phyloP scores from a whole-genome alignment of 2,329 filamentous ascomycete genomes.

The Sporothrix schenckii region DNA sequence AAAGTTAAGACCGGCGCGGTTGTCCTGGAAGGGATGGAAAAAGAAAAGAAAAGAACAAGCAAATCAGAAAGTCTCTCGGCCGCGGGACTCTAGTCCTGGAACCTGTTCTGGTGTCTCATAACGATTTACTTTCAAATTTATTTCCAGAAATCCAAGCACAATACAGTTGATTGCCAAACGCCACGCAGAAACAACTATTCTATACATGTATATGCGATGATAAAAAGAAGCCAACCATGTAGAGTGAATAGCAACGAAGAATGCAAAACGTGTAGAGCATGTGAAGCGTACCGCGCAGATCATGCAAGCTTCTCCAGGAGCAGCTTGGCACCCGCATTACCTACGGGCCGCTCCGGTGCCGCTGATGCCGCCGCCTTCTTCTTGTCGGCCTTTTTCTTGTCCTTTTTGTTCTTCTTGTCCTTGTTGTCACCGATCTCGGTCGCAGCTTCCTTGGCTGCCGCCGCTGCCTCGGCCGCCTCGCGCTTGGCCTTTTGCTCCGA shows the following conservation, averaged over 20 bases:
- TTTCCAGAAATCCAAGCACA: not conserved
- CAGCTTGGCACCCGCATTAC: slow-evolving; percentile 65
- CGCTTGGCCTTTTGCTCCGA: slow-evolving; percentile 53
- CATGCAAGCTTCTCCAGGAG: slow-evolving; percentile 60
- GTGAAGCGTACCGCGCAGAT: not conserved
- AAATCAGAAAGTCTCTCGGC: not conserved
- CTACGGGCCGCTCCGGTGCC: slow-evolving; percentile 49
- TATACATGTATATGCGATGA: slow-evolving; percentile 19
- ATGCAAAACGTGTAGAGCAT: not conserved
- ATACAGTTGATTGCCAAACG: slow-evolving; percentile 25
- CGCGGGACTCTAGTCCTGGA: not conserved
- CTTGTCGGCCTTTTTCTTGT: slow-evolving; percentile 43
- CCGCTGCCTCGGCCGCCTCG: slow-evolving; percentile 50
- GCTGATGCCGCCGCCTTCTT: slow-evolving; percentile 7
- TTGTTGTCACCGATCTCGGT: slow-evolving; percentile 51
- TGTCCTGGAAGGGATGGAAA: not conserved
- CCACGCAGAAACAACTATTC: slow-evolving; percentile 13
- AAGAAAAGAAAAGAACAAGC: not conserved
- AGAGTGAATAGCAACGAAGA: slow-evolving; percentile 2
- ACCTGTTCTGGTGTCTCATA: not conserved
- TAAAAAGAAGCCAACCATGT: not conserved
- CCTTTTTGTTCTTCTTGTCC: slow-evolving; percentile 51
- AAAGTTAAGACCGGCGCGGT: not conserved
- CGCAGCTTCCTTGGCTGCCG: slow-evolving; percentile 50
- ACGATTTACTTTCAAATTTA: no score